These are phyloP conservation scores for Fusarium citri DNA, from an alignment of 2,329 filamentous ascomycete species.

Conservation along the genomic window DNA sequence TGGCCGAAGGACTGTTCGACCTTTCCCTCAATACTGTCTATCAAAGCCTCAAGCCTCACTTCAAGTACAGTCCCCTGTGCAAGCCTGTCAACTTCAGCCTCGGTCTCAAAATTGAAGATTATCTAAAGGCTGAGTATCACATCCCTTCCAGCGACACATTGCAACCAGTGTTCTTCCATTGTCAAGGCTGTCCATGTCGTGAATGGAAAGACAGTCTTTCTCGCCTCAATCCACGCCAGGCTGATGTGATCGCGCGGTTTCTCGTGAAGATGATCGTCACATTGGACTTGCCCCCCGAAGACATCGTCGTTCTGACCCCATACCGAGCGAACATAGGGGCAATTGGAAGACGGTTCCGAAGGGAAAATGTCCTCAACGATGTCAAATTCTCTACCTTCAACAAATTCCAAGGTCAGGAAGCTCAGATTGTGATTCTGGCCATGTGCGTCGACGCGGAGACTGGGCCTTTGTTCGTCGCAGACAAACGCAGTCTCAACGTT, in stretches of 20 bases:
- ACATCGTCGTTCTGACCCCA: neutral
- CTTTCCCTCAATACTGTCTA: neutral
- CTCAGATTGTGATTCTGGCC: neutral
- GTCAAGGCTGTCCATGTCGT: fast-evolving
- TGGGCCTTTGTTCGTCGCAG: neutral
- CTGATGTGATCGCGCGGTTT: neutral
- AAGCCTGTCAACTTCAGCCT: neutral
- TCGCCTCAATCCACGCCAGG: neutral
- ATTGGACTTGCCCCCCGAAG: neutral
- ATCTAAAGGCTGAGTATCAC: fast-evolving
- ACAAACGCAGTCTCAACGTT: neutral
- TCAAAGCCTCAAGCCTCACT: neutral
- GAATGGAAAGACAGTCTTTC: neutral
- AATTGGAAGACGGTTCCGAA: neutral
- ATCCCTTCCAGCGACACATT: neutral
- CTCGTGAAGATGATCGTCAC: neutral
- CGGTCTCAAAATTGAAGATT: neutral
- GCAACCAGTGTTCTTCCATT: neutral
- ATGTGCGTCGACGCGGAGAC: neutral
- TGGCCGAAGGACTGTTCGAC: neutral
- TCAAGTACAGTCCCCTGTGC: neutral
- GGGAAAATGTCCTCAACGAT: fast-evolving
- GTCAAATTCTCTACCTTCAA: neutral
- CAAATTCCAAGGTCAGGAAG: conserved; percentile 1
- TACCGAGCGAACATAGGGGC: neutral